A percentile compares a stretch with the other conserved stretches of the same genome.
Conservation (phyloP, 2,329 filamentous ascomycete genomes). For the Fusarium tupiense region DNA sequence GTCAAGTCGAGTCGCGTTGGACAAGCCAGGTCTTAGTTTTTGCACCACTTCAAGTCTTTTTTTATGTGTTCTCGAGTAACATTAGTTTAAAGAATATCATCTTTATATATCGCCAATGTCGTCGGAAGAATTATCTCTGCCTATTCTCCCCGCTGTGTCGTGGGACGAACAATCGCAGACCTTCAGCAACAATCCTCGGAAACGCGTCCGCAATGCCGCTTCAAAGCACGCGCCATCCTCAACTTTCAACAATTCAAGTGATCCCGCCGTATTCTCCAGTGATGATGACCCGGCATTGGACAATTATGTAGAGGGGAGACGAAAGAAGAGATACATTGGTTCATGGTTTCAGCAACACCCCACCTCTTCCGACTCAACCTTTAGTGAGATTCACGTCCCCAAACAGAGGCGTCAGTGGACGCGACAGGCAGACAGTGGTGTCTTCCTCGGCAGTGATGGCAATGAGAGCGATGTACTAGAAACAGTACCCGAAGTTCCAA, state of each 20-base stretch:
- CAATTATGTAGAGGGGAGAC: constrained; percentile 67
- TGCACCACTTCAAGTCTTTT: constrained; percentile 5
- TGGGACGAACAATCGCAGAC: constrained; percentile 53
- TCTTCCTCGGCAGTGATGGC: constrained; percentile 73
- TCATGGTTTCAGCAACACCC: constrained; percentile 73
- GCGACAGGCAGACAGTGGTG: constrained; percentile 73
- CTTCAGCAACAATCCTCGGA: constrained; percentile 53
- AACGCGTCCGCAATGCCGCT: constrained; percentile 49
- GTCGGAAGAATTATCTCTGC: constrained; percentile 55
- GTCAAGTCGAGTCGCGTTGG: constrained; percentile 16
- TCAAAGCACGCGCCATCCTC: constrained; percentile 43
- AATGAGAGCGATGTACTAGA: constrained; percentile 56
- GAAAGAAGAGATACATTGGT: constrained; percentile 72
- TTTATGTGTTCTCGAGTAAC: constrained; percentile 16
- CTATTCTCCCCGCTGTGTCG: constrained; percentile 50
- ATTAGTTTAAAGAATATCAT: neutral
- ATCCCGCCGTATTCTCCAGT: constrained; percentile 76
- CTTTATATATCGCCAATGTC: constrained; percentile 38
- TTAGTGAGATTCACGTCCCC: constrained; percentile 51
- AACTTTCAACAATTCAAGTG: constrained; percentile 71
- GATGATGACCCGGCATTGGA: constrained; percentile 75
- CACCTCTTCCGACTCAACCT: constrained; percentile 60
- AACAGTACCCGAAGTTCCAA: constrained; percentile 44
- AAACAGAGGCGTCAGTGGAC: constrained; percentile 63
- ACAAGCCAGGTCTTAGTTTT: constrained; percentile 13